Evolutionary conservation across 768 basidiomycete genomes (phyloP).

Genomic region (Suillus bovinus): DNA sequence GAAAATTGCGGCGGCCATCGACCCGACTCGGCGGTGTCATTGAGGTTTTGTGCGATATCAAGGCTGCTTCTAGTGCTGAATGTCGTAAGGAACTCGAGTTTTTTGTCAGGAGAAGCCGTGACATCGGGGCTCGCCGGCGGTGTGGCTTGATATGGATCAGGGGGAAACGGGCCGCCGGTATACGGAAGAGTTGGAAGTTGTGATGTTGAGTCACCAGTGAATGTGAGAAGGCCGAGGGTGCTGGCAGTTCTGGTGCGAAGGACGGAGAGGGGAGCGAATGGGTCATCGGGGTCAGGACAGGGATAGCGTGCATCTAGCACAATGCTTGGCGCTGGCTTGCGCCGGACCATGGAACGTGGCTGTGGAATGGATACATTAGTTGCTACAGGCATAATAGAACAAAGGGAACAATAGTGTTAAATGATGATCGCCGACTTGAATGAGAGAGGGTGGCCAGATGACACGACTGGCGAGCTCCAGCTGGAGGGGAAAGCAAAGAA

Average conservation of each 20-base stretch:
- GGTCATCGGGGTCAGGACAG: conserved; percentile 64
- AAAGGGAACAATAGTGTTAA: conserved; percentile 11
- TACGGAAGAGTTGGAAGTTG: conserved; percentile 33
- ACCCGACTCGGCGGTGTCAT: conserved; percentile 14
- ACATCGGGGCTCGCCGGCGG: conserved; percentile 5
- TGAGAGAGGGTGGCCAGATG: conserved; percentile 9
- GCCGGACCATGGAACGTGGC: conserved; percentile 29
- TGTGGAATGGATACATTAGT: conserved; percentile 27
- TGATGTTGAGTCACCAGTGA: conserved; percentile 31
- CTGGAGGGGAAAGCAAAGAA: conserved; percentile 15
- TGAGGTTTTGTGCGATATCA: conserved; percentile 19
- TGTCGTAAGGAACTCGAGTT: conserved; percentile 18
- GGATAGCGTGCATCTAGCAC: conserved; percentile 59
- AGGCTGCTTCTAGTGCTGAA: conserved; percentile 25
- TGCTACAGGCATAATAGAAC: conserved; percentile 32
- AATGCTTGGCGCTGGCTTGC: conserved; percentile 59
- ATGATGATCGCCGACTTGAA: conserved; percentile 13
- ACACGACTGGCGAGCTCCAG: conserved; percentile 16
- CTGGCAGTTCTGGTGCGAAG: conserved; percentile 59
- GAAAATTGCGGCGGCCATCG: conserved; percentile 13
- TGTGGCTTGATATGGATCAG: conserved; percentile 31
- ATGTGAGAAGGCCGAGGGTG: conserved; percentile 35
- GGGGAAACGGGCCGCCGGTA: conserved; percentile 33
- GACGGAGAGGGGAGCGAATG: conserved; percentile 68
- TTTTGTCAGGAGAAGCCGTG: conserved; percentile 9